Evolutionary conservation across 2,329 filamentous ascomycete genomes (phyloP), one percentile per base, ranked within the genome.

Genomic region (Gyromitra esculenta): DNA sequence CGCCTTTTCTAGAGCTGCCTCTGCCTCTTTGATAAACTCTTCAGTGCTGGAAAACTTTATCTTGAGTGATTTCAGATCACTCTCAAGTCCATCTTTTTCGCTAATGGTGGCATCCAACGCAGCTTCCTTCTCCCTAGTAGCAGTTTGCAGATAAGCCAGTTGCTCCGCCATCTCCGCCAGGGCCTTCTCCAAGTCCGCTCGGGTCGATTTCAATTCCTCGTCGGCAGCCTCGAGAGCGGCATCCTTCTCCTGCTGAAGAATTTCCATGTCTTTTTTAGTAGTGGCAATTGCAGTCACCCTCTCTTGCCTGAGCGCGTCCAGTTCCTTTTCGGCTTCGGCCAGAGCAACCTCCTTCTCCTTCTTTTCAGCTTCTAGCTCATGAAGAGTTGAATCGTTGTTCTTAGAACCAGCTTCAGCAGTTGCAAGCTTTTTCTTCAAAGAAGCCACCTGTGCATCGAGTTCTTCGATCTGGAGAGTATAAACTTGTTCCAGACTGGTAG

Each of bases 141-240:
- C 75, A 25, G 77, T 73, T 75, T 82, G 79, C 41, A 82, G 79
- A 50, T 64, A 73, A 66, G 25, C 39, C 35, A 78, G 11, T 72
- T 78, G 59, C 37, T 62, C 52, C 2, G 52, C 50, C 43, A 66
- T 52, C 13, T 67, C 73, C 39, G 67, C 68, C 11, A 78, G n/a
- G 6, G 79, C 78, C 64, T 48, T 79, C 57, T 82, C 80, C 73
- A 83, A 82, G 77, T 83, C 82, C 45, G 70, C 79, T 78, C 82
- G 83, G 60, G 66, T 70, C 7, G 50, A 48, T 64, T 76, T 57
- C 13, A 72, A 43, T 11, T 70, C 71, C 59, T 71, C 37, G 48
- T 75, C 69, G 18, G 41, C 50, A 15, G 69, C 50, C 9, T 64
- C 63, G 15, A 66, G 39, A 50, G 73, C 74, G 45, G 48, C 57